Evolutionary conservation across 78 protist species (phyloP).

Genomic region (Bodo saltans): DNA sequence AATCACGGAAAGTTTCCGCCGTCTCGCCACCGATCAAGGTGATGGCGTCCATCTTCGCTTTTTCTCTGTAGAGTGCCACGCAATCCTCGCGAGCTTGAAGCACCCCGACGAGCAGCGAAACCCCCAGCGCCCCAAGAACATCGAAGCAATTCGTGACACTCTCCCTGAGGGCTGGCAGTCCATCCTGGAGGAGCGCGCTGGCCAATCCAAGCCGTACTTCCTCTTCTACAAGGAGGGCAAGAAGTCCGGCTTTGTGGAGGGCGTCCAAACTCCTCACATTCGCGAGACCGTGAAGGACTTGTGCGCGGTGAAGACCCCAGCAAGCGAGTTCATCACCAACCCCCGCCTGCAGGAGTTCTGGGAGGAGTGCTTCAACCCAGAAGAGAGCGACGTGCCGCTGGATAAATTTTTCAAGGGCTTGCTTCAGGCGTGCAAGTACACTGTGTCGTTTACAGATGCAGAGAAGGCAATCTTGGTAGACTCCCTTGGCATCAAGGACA

Average conservation of each 20-base stretch:
- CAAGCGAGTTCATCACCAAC: slow-evolving; percentile 17
- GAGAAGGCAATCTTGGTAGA: neutral
- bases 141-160: neutral
- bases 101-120: neutral
- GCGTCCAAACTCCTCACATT: slow-evolving; percentile 26
- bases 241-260: neutral
- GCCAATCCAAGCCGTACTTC: slow-evolving; percentile 14
- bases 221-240: slow-evolving; percentile 22
- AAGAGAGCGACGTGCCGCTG: neutral
- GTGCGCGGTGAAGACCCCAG: slow-evolving; percentile 13
- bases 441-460: slow-evolving; percentile 5
- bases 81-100: neutral
- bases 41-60: neutral
- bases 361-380: neutral
- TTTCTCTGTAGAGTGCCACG: neutral
- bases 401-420: slow-evolving; percentile 5
- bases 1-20: neutral
- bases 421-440: neutral
- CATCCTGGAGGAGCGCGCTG: neutral
- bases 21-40: neutral
- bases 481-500: neutral
- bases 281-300: neutral
- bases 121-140: neutral
- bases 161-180: slow-evolving; percentile 9
- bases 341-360: slow-evolving; percentile 23